Base-by-base conservation (phyloP, 2,329 filamentous ascomycete genomes). In the Sporothrix inflata region DNA sequence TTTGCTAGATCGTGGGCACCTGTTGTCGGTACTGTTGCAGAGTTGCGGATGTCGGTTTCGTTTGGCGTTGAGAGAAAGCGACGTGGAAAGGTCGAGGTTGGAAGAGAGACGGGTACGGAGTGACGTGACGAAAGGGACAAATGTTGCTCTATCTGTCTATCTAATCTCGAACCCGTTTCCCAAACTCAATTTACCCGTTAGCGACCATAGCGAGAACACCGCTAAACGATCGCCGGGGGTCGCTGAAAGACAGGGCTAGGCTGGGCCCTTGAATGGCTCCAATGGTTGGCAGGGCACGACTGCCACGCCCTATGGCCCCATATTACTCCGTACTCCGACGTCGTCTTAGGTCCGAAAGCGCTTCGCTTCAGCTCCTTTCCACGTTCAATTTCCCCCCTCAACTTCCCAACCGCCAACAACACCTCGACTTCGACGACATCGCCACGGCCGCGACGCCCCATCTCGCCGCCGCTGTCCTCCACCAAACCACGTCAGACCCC, bases 111-210 rank as follows among this genome's bases (percentile, higher is more conserved):
- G 24, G 63, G 49, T 49, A 7, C 16, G 3, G n/a, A n/a, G 63
- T 49, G 63, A 66, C 40, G 61, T 66, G 40, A 66, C 63, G 27
- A 66, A 45, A 65, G 60, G 38, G 40, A 9, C 21, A 45, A n/a
- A n/a, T 16, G 21, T 45, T 45, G 21, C 40, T 14, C 7, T 66
- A 66, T 65, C 61, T 65, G 27, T 14, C 7, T 66, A 66, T 65
- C 61, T 65, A 45, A 65, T 65, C 61, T 47, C 19, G 34, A 21
- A 24, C 21, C 9, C 53, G n/a, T 1, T 14, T 47, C 42, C n/a
- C n/a, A n/a, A 47, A 16, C 16, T 19, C n/a, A 8, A 27, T 65
- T 65, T 30, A 45, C 38, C 61, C 40, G 57, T 14, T 34, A 7
- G 53, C 5, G 27, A 34, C 53, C 12, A n/a, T 7, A 30, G 16